Evolutionary conservation across 2,329 filamentous ascomycete species (phyloP).

Genomic region (Blastomyces percursus): DNA sequence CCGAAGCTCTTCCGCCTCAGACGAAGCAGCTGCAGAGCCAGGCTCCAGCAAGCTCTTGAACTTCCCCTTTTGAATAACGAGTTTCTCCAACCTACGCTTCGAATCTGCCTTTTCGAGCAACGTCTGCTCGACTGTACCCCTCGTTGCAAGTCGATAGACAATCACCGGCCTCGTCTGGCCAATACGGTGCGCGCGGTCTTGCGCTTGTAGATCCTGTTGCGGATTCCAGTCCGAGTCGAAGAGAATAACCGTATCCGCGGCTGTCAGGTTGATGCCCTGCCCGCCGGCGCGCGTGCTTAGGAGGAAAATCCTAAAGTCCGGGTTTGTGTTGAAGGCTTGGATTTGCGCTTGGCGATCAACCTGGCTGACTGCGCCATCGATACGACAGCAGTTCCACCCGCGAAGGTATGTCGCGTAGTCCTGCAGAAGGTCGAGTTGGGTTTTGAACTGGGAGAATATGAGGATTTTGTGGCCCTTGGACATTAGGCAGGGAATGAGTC

Average conservation of each 20-base stretch:
- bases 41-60: slow-evolving; percentile 60
- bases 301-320: slow-evolving; percentile 64
- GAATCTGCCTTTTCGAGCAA: slow-evolving; percentile 79
- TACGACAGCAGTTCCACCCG: slow-evolving; percentile 71
- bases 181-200: slow-evolving; percentile 90
- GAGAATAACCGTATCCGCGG: slow-evolving; percentile 91
- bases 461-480: slow-evolving; percentile 72
- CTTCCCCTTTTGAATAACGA: slow-evolving; percentile 89
- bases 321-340: slow-evolving; percentile 57
- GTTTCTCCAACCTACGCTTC: slow-evolving; percentile 82
- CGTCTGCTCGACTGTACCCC: slow-evolving; percentile 82
- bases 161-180: slow-evolving; percentile 87
- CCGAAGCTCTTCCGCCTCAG: slow-evolving; percentile 51
- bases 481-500: slow-evolving; percentile 67
- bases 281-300: slow-evolving; percentile 85
- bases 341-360: slow-evolving; percentile 60
- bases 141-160: slow-evolving; percentile 86
- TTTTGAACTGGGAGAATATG: slow-evolving; percentile 95
- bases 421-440: slow-evolving; percentile 79
- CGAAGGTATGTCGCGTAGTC: slow-evolving; percentile 74
- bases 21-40: slow-evolving; percentile 35
- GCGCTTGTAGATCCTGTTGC: slow-evolving; percentile 91
- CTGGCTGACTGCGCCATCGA: slow-evolving; percentile 79
- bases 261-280: slow-evolving; percentile 99
- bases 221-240: slow-evolving; percentile 96